Conservation (phyloP, 176 grass and related monocot genomes). For the Triticum turgidum region DNA sequence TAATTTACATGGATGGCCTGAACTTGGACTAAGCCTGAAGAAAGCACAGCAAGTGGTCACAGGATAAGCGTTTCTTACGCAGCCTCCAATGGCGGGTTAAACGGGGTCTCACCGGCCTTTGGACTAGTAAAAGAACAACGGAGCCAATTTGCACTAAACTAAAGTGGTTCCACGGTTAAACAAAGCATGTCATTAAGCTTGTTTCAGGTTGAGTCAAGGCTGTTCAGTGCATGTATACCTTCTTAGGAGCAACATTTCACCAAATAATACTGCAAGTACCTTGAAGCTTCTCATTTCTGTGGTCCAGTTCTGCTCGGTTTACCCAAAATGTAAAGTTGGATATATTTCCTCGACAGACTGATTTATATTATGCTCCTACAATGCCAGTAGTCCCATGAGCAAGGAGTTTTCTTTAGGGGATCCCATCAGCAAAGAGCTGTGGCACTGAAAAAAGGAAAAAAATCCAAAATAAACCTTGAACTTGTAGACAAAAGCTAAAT, state of each 20-base stretch:
- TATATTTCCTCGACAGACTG: not conserved
- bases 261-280: not conserved
- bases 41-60: conserved; percentile 19
- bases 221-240: not conserved
- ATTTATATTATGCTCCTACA: not conserved
- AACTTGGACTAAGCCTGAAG: conserved; percentile 30
- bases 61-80: not conserved
- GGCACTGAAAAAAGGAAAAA: too few species aligned
- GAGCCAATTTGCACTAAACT: conserved; percentile 28
- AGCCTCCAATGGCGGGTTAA: not conserved
- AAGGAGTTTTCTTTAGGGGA: not conserved
- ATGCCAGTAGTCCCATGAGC: not conserved
- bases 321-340: not conserved
- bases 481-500: too few species aligned
- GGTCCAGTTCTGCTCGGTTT: conserved; percentile 2
- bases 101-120: not conserved
- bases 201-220: not conserved
- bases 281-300: conserved; percentile 34
- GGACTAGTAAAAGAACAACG: not conserved
- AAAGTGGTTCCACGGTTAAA: not conserved
- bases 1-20: conserved; percentile 9
- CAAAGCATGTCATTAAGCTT: conserved; percentile 3
- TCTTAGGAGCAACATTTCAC: not conserved
- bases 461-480: too few species aligned
- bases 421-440: too few species aligned